Conservation (phyloP, 139 green algal species). For the Pseudopediastrum boryanum region DNA sequence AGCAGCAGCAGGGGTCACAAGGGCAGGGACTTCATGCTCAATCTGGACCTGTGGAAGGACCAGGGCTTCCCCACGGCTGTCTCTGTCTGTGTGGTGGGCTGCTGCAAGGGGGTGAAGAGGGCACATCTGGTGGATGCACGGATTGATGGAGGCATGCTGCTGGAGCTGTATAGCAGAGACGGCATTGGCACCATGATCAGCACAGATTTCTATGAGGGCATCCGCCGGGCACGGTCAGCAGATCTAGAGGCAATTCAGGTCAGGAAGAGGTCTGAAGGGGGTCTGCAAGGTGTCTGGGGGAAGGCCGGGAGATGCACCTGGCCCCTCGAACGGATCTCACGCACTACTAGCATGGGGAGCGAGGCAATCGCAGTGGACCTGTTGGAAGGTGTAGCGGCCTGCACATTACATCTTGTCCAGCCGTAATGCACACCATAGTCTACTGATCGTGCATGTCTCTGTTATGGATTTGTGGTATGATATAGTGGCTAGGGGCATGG, state of each 20-base stretch:
- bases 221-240: constrained; percentile 64
- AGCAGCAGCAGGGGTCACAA: background rate
- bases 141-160: constrained; percentile 81
- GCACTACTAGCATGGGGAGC: too few species aligned
- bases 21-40: constrained; percentile 41
- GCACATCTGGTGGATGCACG: constrained; percentile 82
- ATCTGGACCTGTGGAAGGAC: constrained; percentile 62
- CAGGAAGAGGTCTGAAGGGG: background rate
- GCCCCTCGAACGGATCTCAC: too few species aligned
- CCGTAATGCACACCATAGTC: too few species aligned
- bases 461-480: too few species aligned
- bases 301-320: too few species aligned
- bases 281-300: too few species aligned
- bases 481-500: too few species aligned
- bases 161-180: constrained; percentile 96
- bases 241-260: constrained; percentile 67
- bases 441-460: too few species aligned
- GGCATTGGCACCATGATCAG: constrained; percentile 94
- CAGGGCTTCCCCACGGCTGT: constrained; percentile 56
- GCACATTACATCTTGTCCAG: too few species aligned
- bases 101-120: constrained; percentile 56
- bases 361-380: too few species aligned
- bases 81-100: constrained; percentile 54
- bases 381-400: too few species aligned
- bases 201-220: constrained; percentile 94